Percentiles rank a stretch among this genome's conserved stretches.
These are phyloP conservation scores for Colletotrichum noveboracense DNA, from an alignment of 2,329 filamentous ascomycete species.

Conservation along the genomic window DNA sequence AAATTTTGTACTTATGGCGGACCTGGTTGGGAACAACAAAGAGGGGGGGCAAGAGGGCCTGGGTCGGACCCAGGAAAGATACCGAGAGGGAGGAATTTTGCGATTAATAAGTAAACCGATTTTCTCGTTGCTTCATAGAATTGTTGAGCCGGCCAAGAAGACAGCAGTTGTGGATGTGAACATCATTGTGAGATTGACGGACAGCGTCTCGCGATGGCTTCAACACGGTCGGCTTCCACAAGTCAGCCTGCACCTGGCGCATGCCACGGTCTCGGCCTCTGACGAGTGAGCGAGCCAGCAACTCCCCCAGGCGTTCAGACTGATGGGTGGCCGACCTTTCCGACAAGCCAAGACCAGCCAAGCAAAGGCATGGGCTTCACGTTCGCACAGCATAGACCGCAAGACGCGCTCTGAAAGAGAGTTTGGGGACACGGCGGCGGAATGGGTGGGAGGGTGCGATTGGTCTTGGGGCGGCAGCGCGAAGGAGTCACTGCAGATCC, in stretches of 20 bases:
- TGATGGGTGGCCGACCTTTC: not conserved
- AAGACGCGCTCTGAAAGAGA: not conserved
- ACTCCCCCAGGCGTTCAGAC: not conserved
- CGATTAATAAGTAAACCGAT: constrained; percentile 1
- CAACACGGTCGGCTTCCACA: not conserved
- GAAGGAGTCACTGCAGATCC: not conserved
- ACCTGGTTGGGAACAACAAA: not conserved
- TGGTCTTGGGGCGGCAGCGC: constrained; percentile 2
- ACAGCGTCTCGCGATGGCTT: not conserved
- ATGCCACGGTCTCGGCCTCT: not conserved
- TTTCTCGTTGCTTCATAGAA: not conserved
- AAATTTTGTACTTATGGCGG: constrained; percentile 11
- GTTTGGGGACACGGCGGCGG: not conserved
- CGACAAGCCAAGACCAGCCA: not conserved
- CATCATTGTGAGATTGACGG: not conserved
- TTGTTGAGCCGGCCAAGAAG: not conserved
- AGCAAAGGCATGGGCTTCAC: not conserved
- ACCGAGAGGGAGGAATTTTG: constrained; percentile 1
- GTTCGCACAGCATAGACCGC: constrained; percentile 4
- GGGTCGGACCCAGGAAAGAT: not conserved
- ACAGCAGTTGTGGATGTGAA: not conserved
- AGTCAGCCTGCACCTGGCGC: not conserved
- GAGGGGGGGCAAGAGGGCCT: not conserved
- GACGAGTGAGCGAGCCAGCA: not conserved
- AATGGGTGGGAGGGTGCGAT: not conserved